Percentiles rank a stretch among this genome's conserved stretches.
Conservation (phyloP, 129 eudicot species). For the Escallonia herrerae region DNA sequence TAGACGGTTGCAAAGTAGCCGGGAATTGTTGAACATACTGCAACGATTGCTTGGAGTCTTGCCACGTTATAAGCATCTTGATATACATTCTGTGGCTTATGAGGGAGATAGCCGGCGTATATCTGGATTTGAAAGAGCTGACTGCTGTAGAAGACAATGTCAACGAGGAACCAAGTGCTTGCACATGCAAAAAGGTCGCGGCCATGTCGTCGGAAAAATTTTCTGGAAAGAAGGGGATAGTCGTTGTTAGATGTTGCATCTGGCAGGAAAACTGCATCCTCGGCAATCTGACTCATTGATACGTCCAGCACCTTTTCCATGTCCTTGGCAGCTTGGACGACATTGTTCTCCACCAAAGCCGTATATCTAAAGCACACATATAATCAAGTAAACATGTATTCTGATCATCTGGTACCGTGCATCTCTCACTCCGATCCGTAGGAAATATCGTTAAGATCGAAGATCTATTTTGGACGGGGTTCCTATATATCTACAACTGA, state of each 20-base stretch:
- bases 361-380: constrained; percentile 26
- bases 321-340: constrained; percentile 47
- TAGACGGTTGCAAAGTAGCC: constrained; percentile 47
- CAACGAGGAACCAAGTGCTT: constrained; percentile 37
- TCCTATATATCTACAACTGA: no score
- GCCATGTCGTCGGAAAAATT: constrained; percentile 45
- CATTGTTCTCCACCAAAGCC: constrained; percentile 52
- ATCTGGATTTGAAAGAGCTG: constrained; percentile 36
- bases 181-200: constrained; percentile 47
- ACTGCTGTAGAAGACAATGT: constrained; percentile 46
- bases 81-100: constrained; percentile 19
- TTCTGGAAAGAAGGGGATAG: constrained; percentile 37
- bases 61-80: constrained; percentile 37
- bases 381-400: no score
- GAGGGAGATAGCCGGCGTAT: constrained; percentile 4
- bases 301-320: constrained; percentile 46
- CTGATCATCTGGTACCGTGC: no score
- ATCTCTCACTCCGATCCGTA: no score
- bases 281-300: constrained; percentile 26
- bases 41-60: constrained; percentile 34
- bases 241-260: constrained; percentile 7
- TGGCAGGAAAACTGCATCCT: constrained; percentile 8
- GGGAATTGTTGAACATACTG: constrained; percentile 43
- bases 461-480: no score
- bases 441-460: no score